A percentile compares a stretch with the other conserved stretches of the same genome.
phyloP scores from a whole-genome alignment of 352 stramenopile genomes.

The Globisporangium ultimum region DNA sequence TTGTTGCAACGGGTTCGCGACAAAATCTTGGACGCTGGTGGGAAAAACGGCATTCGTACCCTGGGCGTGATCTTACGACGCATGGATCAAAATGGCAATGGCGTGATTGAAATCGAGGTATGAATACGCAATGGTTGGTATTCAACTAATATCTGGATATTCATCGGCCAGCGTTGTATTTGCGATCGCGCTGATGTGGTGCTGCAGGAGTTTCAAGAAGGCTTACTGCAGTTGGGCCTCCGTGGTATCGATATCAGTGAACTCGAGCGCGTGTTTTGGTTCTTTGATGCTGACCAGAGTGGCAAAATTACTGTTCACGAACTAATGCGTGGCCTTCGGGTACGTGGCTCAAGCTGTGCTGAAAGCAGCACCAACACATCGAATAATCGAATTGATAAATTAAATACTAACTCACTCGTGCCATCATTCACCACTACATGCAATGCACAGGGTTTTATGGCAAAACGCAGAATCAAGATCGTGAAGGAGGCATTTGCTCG shows the following conservation, averaged over 20 bases:
- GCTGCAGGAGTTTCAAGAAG: conserved; percentile 56
- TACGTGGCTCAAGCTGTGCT: conserved; percentile 16
- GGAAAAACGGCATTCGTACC: conserved; percentile 74
- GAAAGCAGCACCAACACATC: background rate
- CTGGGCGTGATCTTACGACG: conserved; percentile 60
- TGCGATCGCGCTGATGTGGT: background rate
- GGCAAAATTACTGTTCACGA: conserved; percentile 87
- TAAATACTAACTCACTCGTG: background rate
- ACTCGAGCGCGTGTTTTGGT: conserved; percentile 52
- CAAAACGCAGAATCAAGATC: conserved; percentile 73
- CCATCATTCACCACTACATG: background rate
- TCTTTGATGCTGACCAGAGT: conserved; percentile 82
- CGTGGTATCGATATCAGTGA: conserved; percentile 31
- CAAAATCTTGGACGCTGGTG: conserved; percentile 52
- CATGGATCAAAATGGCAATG: conserved; percentile 83
- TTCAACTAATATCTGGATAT: background rate
- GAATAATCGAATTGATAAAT: background rate
- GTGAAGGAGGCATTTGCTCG: conserved; percentile 82
- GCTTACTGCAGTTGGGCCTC: conserved; percentile 46
- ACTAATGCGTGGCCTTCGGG: conserved; percentile 83
- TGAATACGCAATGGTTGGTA: background rate
- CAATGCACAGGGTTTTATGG: conserved; percentile 58
- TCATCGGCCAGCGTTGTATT: background rate
- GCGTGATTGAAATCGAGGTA: conserved; percentile 62
- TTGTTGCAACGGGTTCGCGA: conserved; percentile 46